Evolutionary conservation across 176 grass and related monocot genomes (phyloP).

Genomic region (Aegilops tauschii): DNA sequence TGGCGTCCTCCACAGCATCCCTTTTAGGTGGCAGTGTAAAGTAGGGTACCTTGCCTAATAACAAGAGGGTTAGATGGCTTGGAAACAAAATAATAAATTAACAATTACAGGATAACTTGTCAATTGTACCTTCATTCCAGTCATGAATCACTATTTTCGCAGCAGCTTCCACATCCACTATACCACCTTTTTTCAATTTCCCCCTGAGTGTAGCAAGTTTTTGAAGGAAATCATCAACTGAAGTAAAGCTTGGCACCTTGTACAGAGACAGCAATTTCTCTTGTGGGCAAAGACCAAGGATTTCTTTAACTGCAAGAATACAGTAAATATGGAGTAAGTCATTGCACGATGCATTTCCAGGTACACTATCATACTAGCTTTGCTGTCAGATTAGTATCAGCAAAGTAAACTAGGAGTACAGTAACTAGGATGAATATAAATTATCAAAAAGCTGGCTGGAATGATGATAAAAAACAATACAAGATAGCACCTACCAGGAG

Average conservation of each 20-base stretch:
- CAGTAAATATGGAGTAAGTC: constrained; percentile 17
- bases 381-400: not conserved
- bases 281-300: constrained; percentile 66
- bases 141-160: constrained; percentile 96
- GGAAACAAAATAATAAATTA: not conserved
- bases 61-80: not conserved
- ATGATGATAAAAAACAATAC: not conserved
- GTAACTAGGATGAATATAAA: constrained; percentile 5
- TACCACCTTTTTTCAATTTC: constrained; percentile 92
- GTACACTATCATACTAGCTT: not conserved
- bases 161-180: constrained; percentile 84
- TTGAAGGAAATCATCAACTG: constrained; percentile 91
- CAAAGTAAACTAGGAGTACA: not conserved
- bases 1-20: constrained; percentile 38
- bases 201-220: constrained; percentile 77
- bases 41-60: constrained; percentile 92
- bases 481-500: constrained; percentile 56
- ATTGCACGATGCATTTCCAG: not conserved
- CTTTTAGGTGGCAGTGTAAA: constrained; percentile 80
- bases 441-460: not conserved
- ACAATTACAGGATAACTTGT: not conserved
- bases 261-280: constrained; percentile 83
- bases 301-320: constrained; percentile 78
- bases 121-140: constrained; percentile 80
- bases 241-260: constrained; percentile 72